These are phyloP conservation scores for Areca catechu DNA, from an alignment of 176 grass and related monocot species.

Conservation along the genomic window DNA sequence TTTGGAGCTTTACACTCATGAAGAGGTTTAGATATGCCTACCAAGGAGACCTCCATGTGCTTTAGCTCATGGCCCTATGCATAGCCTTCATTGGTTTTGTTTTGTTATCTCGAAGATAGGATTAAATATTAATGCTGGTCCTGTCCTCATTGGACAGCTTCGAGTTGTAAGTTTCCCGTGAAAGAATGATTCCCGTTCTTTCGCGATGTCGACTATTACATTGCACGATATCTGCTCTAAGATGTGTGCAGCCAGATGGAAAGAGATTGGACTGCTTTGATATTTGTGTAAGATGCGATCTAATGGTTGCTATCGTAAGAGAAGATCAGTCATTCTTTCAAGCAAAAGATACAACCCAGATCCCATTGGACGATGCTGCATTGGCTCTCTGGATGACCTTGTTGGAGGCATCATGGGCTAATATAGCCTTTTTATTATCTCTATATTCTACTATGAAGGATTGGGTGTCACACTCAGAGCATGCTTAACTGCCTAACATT, in stretches of 20 bases:
- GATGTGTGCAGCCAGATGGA: too few relatives aligned
- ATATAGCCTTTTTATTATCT: neutral
- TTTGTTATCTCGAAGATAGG: neutral
- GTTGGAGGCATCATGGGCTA: slow-evolving; percentile 7
- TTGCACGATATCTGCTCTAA: too few relatives aligned
- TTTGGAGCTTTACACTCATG: neutral
- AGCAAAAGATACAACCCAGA: too few relatives aligned
- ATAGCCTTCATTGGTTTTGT: neutral
- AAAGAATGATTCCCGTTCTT: too few relatives aligned
- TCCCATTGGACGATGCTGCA: neutral
- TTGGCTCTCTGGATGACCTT: neutral
- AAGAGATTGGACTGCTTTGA: too few relatives aligned
- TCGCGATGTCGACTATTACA: too few relatives aligned
- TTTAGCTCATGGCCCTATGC: neutral
- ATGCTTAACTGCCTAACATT: slow-evolving; percentile 1
- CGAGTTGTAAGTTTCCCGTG: too few relatives aligned
- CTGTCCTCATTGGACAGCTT: neutral
- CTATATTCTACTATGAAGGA: neutral
- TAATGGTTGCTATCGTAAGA: too few relatives aligned
- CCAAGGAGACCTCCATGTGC: neutral
- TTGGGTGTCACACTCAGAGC: neutral
- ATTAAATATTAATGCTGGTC: neutral
- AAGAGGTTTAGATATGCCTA: neutral
- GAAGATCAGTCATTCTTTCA: too few relatives aligned
- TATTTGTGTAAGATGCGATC: too few relatives aligned